Percentiles rank a stretch among this genome's conserved stretches.
Evolutionary conservation across 139 green algal species (phyloP).

Genomic region (Asterochloris sp.): DNA sequence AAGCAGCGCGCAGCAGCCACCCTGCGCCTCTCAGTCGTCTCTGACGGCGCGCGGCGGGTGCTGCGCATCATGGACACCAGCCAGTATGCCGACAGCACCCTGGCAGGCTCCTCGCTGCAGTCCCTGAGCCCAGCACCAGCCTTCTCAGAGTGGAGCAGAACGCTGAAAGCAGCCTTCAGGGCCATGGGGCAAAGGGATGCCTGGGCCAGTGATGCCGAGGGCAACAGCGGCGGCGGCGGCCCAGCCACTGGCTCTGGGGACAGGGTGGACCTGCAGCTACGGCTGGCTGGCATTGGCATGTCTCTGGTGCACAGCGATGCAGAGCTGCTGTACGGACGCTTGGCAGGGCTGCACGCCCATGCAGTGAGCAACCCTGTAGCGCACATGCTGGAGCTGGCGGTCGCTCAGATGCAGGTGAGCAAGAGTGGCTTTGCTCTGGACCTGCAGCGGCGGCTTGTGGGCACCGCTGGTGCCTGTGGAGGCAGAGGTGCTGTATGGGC

Average conservation of each 20-base stretch:
- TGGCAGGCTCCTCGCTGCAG: not conserved
- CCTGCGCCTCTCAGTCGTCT: no score
- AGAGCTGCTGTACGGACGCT: constrained; percentile 60
- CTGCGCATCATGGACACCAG: no score
- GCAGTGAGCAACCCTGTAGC: constrained; percentile 34
- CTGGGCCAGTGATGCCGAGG: not conserved
- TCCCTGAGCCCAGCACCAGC: constrained; percentile 6
- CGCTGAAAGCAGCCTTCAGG: not conserved
- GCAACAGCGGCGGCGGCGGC: not conserved
- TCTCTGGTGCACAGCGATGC: constrained; percentile 53
- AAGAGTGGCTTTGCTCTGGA: not conserved
- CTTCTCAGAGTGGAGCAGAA: constrained; percentile 11
- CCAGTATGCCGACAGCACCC: no score
- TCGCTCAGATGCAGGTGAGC: constrained; percentile 36
- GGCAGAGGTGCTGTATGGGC: not conserved
- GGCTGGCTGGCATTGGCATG: constrained; percentile 30
- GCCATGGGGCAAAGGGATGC: no score
- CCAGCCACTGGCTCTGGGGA: not conserved
- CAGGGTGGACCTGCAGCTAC: constrained; percentile 18
- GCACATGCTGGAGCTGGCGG: constrained; percentile 23
- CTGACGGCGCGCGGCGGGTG: no score
- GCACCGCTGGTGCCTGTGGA: not conserved
- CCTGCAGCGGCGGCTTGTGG: not conserved
- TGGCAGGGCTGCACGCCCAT: constrained; percentile 18
- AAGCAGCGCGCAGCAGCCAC: not conserved